Evolutionary conservation across 495 filamentous ascomycete genomes (phyloP), one percentile per base, ranked within the genome.

Genomic region (Penicillium cataractarum): DNA sequence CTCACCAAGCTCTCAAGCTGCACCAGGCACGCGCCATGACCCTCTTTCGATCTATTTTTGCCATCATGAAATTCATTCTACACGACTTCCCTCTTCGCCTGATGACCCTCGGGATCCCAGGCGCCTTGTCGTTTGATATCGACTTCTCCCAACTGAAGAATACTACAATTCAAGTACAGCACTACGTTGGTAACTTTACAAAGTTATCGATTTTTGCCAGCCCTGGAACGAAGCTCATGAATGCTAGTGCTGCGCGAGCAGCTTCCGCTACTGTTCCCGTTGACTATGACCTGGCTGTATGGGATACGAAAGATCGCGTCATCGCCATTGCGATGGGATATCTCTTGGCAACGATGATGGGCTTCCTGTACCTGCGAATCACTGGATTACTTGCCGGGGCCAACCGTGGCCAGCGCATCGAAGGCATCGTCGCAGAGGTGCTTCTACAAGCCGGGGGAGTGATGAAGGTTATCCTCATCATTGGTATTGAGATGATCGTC

Each of bases 401-500:
- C 6, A 85, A 86, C 58, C 82, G 86, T 26, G 87, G 84, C 3
- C 89, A 90, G 52, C 86, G 89, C 62, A 85, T 90, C 62, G 92
- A 97, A 66, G 89, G 87, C 6, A 76, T 90, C 6, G 76, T 96
- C 57, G 88, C 92, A n/a, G 94, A 97, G 62, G 78, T 88, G 0
- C 82, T 99, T 22, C 85, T 92, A 42, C 95, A 99, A 78, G 95
- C 95, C 39, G 95, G 95, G 42, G 95, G 95, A 4, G 93, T 99
- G 13, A 87, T 97, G 83, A 99, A 99, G 73, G 95, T 99, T 17
- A 95, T 99, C 42, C 81, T 98, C 26, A 99, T 99, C 65, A 99
- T 99, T 62, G 92, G 92, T 60, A 97, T 98, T 71, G 95, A 99
- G 78, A 99, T 99, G 95, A 90, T 99, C 40, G 84, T 92, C 19